Evolutionary conservation across 1,284 basidiomycete species (phyloP), one percentile per base, ranked within the genome.

Genomic region (Xerocomus amazonicus): DNA sequence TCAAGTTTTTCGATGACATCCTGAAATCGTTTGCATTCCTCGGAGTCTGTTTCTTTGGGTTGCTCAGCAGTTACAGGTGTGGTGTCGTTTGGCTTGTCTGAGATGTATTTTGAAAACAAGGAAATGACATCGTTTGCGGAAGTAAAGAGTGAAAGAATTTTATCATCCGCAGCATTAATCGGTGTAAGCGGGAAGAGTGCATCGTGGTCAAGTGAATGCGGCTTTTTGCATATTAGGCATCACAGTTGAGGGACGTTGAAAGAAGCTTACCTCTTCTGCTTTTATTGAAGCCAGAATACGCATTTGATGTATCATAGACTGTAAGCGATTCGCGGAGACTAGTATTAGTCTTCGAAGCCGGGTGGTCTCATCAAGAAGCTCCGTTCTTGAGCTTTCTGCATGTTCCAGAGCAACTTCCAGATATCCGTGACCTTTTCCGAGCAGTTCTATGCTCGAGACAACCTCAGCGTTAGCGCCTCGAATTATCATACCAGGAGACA

Each of bases 381-480:
- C 78, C 39, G 73, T 71, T 35, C 88, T 73, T 0, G 87, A 81
- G 39, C 77, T 75, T 58, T 91, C 87, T 1, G 91, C 81, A 55
- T 92, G 83, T 43, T 84, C 78, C 26, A 94, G 71, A 2, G 89
- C 82, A 28, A 79, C 71, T 55, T 94, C 91, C 39, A 88, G 64
- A 53, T 83, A 76, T 6, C 77, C 75, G 40, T 79, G 76, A 2
- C 77, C 76, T 60, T 71, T 78, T 10, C 76, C 76, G 8, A 76
- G 54, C 19, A 72, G 62, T 43, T 77, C 76, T 40, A 72, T 69
- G 3, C 77, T 78, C 14, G 77, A 74, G 5, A 77, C 69, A 12
- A 78, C 70, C 9, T 70, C 68, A 16, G 73, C 71, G 56, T 89
- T 88, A 1, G 78, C 73, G 50, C 77, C 80, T 28, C 65, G 70